phyloP scores from a whole-genome alignment of 1,284 basidiomycete genomes.

The Erythrobasidium hasegawianum region DNA sequence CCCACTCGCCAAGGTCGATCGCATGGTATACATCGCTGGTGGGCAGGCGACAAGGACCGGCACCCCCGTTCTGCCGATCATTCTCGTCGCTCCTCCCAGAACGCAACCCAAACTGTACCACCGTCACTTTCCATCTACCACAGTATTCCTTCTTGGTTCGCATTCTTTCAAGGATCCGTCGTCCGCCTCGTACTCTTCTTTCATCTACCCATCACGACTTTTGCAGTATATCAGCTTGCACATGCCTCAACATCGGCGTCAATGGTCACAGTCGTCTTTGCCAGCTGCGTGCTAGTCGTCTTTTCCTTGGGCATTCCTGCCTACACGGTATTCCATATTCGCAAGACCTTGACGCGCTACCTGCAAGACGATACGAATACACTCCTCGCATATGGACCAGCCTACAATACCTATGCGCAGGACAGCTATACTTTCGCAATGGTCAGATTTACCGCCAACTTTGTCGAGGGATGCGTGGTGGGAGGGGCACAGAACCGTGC shows the following conservation, averaged over 20 bases:
- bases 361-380: constrained; percentile 91
- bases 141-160: constrained; percentile 19
- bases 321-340: constrained; percentile 69
- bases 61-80: not conserved
- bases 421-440: constrained; percentile 84
- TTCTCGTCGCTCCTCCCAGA: not conserved
- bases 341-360: constrained; percentile 75
- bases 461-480: constrained; percentile 73
- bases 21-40: constrained; percentile 22
- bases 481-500: constrained; percentile 86
- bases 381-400: constrained; percentile 81
- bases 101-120: constrained; percentile 4
- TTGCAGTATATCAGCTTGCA: constrained; percentile 56
- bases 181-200: constrained; percentile 78
- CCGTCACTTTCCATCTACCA: constrained; percentile 12
- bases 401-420: constrained; percentile 92
- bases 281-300: constrained; percentile 68
- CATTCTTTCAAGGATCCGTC: constrained; percentile 72
- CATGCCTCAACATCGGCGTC: constrained; percentile 57
- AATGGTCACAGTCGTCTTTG: constrained; percentile 62
- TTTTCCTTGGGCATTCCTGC: constrained; percentile 75
- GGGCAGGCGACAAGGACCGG: constrained; percentile 31
- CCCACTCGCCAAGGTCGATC: not conserved
- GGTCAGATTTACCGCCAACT: constrained; percentile 72
- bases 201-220: constrained; percentile 9